These are phyloP conservation scores for Bruguiera sexangula DNA, from an alignment of 345 rosid genomes.

Conservation along the genomic window DNA sequence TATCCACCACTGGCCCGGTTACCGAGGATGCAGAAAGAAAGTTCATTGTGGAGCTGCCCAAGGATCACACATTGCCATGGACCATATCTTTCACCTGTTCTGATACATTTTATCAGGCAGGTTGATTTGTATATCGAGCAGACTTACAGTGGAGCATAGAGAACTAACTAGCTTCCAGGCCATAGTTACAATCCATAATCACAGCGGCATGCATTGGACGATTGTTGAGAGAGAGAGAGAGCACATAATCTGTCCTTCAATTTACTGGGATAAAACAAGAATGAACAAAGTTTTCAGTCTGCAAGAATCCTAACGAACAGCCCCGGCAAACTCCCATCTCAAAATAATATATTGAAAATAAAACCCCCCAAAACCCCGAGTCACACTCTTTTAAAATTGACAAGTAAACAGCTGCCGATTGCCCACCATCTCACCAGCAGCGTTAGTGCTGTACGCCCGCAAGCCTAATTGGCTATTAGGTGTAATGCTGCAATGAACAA, in stretches of 20 bases:
- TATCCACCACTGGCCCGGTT: too few relatives aligned
- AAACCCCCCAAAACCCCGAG: slow-evolving; percentile 7
- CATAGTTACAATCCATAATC: too few relatives aligned
- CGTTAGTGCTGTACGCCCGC: slow-evolving; percentile 4
- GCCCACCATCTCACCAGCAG: slow-evolving; percentile 7
- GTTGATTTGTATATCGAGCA: too few relatives aligned
- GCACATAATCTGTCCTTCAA: slow-evolving; percentile 11
- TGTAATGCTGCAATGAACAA: slow-evolving; percentile 8
- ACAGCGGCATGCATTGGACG: too few relatives aligned
- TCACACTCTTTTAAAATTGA: slow-evolving; percentile 23
- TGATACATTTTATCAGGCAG: too few relatives aligned
- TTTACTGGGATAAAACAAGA: not conserved
- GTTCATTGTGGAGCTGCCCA: too few relatives aligned
- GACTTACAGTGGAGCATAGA: too few relatives aligned
- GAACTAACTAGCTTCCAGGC: too few relatives aligned
- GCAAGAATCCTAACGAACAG: slow-evolving; percentile 12
- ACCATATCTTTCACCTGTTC: too few relatives aligned
- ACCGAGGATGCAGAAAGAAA: too few relatives aligned
- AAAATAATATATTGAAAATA: slow-evolving; percentile 8
- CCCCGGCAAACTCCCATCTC: slow-evolving; percentile 11
- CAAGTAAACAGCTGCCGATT: slow-evolving; percentile 5
- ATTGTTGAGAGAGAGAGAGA: too few relatives aligned
- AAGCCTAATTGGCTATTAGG: slow-evolving; percentile 6
- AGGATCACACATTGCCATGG: too few relatives aligned
- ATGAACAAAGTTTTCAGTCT: slow-evolving; percentile 3